A percentile compares a stretch with the other conserved stretches of the same genome.
Evolutionary conservation across 179 eudicot species (phyloP).

Genomic region (Silene vulgaris): DNA sequence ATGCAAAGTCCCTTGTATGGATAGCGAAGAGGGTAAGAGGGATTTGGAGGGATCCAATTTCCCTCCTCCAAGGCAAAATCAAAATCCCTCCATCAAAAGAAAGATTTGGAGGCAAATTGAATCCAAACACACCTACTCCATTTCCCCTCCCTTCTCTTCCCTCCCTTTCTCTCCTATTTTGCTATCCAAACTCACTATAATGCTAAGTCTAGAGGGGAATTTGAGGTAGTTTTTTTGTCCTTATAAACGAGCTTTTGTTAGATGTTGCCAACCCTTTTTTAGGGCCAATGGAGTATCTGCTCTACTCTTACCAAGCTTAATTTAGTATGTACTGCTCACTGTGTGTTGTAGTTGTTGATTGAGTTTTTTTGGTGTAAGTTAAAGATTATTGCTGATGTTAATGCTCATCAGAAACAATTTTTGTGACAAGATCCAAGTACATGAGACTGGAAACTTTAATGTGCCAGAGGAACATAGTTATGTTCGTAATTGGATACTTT

Average conservation of each 20-base stretch:
- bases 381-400: background rate
- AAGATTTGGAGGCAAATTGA: too few species aligned
- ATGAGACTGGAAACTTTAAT: too few species aligned
- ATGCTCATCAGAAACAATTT: background rate
- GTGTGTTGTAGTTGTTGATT: background rate
- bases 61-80: too few species aligned
- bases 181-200: background rate
- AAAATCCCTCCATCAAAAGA: too few species aligned
- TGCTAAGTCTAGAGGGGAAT: background rate
- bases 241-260: background rate
- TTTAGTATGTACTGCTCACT: background rate
- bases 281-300: background rate
- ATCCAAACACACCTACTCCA: too few species aligned
- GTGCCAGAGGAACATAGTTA: too few species aligned
- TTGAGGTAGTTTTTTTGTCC: background rate
- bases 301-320: background rate
- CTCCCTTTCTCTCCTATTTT: too few species aligned
- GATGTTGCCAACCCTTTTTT: background rate
- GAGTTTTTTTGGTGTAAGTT: too few species aligned
- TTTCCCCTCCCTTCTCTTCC: too few species aligned
- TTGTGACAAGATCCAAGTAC: background rate
- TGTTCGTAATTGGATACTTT: background rate
- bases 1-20: too few species aligned
- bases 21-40: too few species aligned
- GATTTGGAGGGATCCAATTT: too few species aligned